Conservation (phyloP, 2,329 filamentous ascomycete genomes). For the Amylocarpus encephaloides region DNA sequence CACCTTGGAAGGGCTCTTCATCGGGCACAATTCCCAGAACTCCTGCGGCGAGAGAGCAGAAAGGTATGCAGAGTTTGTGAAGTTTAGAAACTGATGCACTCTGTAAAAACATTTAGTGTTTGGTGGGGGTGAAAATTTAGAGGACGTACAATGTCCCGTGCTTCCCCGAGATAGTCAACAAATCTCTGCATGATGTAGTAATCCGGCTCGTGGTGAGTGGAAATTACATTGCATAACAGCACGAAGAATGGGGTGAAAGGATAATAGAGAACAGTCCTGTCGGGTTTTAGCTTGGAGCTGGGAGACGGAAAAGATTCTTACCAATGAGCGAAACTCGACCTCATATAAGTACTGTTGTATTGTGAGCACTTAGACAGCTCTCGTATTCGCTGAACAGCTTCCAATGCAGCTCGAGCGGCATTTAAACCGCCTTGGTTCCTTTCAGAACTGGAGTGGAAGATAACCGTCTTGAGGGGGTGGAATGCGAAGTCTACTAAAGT, state of each 20-base stretch:
- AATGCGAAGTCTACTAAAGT: slow-evolving; percentile 12
- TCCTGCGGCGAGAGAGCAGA: slow-evolving; percentile 5
- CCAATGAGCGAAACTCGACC: slow-evolving; percentile 7
- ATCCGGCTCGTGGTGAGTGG: slow-evolving; percentile 1
- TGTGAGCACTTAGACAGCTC: slow-evolving; percentile 1
- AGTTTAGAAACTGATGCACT: slow-evolving; percentile 10
- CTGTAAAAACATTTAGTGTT: slow-evolving; percentile 1
- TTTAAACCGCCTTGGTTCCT: neutral
- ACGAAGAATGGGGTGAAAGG: slow-evolving; percentile 17
- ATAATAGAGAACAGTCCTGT: slow-evolving; percentile 16
- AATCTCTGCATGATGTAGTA: slow-evolving; percentile 9
- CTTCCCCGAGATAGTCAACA: slow-evolving; percentile 8
- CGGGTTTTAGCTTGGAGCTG: neutral
- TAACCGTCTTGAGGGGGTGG: slow-evolving; percentile 9
- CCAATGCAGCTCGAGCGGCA: slow-evolving; percentile 6
- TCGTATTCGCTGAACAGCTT: slow-evolving; percentile 5
- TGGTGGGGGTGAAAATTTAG: neutral
- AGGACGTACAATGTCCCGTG: slow-evolving; percentile 6
- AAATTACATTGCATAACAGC: slow-evolving; percentile 14
- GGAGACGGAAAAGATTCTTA: neutral
- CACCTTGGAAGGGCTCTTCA: neutral
- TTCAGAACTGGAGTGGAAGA: slow-evolving; percentile 6
- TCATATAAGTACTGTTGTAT: slow-evolving; percentile 12
- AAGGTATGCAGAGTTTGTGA: slow-evolving; percentile 13
- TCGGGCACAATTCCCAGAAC: neutral